Conservation (phyloP, 73 alveolate species). For the Tetrahymena malaccensis region DNA sequence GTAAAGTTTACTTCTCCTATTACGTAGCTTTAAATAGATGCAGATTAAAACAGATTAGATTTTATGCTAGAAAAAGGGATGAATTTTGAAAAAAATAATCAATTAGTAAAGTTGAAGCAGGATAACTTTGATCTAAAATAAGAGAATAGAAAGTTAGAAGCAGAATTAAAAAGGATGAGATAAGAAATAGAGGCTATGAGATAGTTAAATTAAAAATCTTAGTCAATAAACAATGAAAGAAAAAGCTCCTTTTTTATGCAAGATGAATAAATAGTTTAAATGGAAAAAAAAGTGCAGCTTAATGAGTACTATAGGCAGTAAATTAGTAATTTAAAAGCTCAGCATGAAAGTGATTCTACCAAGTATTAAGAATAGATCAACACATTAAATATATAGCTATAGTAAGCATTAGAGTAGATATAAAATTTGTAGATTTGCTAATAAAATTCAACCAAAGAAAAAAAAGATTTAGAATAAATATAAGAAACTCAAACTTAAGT, state of each 20-base stretch:
- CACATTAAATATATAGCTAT: neutral
- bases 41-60: neutral
- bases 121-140: neutral
- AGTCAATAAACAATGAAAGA: neutral
- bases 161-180: neutral
- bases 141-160: neutral
- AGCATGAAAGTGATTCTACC: neutral
- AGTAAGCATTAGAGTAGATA: neutral
- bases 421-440: neutral
- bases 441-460: neutral
- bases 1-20: neutral
- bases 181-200: neutral
- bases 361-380: neutral
- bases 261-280: neutral
- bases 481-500: neutral
- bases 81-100: neutral
- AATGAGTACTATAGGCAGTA: neutral
- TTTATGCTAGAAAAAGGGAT: neutral
- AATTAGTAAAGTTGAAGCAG: neutral
- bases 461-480: neutral
- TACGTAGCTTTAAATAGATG: neutral
- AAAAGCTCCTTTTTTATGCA: neutral
- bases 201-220: neutral
- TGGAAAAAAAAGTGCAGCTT: neutral
- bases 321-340: neutral